Conservation (phyloP, 768 basidiomycete species). For the Cyclocybe aegerita region DNA sequence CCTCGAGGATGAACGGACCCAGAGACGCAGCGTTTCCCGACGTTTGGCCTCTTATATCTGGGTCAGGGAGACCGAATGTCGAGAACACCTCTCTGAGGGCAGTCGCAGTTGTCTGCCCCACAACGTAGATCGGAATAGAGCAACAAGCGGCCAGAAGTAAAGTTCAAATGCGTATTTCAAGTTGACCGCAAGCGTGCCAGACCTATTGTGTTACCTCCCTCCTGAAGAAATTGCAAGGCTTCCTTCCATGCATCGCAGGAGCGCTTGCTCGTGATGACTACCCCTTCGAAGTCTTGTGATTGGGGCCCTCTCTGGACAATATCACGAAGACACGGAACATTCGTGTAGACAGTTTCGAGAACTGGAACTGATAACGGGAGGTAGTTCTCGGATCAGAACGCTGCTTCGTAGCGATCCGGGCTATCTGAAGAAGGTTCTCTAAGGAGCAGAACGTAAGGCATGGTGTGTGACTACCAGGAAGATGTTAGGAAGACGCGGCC, state of each 20-base stretch:
- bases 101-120: slow-evolving; percentile 64
- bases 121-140: slow-evolving; percentile 71
- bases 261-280: slow-evolving; percentile 78
- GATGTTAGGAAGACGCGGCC: too few relatives aligned
- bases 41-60: slow-evolving; percentile 41
- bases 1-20: slow-evolving; percentile 58
- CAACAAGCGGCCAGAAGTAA: slow-evolving; percentile 45
- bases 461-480: too few relatives aligned
- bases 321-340: slow-evolving; percentile 42
- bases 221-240: slow-evolving; percentile 31
- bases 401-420: slow-evolving; percentile 60
- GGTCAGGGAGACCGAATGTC: slow-evolving; percentile 3
- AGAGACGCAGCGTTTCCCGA: slow-evolving; percentile 72
- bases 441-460: slow-evolving; percentile 46
- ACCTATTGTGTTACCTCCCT: not conserved
- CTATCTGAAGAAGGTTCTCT: slow-evolving; percentile 35
- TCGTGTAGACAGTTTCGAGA: slow-evolving; percentile 62
- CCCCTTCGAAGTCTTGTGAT: slow-evolving; percentile 43
- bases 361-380: slow-evolving; percentile 62
- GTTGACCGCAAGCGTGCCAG: slow-evolving; percentile 18
- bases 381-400: slow-evolving; percentile 50
- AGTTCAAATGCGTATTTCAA: not conserved
- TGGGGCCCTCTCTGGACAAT: slow-evolving; percentile 40
- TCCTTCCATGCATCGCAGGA: slow-evolving; percentile 70
- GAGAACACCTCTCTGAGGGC: slow-evolving; percentile 37